phyloP scores from a whole-genome alignment of 1,284 basidiomycete genomes.

The Ceratorhiza oryzae-sativae region DNA sequence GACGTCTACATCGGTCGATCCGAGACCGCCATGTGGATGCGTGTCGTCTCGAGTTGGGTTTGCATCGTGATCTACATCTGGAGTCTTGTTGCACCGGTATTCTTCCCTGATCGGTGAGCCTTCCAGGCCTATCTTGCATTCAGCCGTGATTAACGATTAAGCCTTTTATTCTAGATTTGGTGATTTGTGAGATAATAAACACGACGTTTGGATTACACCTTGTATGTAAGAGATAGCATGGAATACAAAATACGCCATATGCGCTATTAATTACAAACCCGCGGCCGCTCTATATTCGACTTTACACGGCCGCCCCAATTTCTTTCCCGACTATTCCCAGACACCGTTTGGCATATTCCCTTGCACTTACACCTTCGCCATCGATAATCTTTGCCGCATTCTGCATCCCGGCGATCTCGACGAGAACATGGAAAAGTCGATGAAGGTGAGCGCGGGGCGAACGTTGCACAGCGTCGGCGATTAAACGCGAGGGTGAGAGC shows the following conservation, averaged over 20 bases:
- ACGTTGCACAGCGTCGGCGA: conserved; percentile 71
- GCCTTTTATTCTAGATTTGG: conserved; percentile 2
- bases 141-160: background rate
- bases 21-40: conserved; percentile 99
- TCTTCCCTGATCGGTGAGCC: conserved; percentile 81
- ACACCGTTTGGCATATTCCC: conserved; percentile 71
- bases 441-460: conserved; percentile 83
- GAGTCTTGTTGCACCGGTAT: conserved; percentile 88
- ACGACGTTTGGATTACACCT: conserved; percentile 1
- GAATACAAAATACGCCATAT: conserved; percentile 18
- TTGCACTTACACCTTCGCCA: conserved; percentile 65
- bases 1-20: conserved; percentile 96
- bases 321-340: conserved; percentile 76
- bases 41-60: conserved; percentile 93
- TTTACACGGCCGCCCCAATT: conserved; percentile 56
- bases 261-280: too few relatives aligned
- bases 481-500: conserved; percentile 58
- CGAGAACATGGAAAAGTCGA: conserved; percentile 79
- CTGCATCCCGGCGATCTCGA: conserved; percentile 66
- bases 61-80: conserved; percentile 90
- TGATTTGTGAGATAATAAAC: conserved; percentile 6
- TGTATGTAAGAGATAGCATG: conserved; percentile 10
- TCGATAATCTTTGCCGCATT: conserved; percentile 49
- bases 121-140: background rate
- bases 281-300: background rate